These are phyloP conservation scores for Viola odorata DNA, from an alignment of 345 rosid genomes.

Conservation along the genomic window DNA sequence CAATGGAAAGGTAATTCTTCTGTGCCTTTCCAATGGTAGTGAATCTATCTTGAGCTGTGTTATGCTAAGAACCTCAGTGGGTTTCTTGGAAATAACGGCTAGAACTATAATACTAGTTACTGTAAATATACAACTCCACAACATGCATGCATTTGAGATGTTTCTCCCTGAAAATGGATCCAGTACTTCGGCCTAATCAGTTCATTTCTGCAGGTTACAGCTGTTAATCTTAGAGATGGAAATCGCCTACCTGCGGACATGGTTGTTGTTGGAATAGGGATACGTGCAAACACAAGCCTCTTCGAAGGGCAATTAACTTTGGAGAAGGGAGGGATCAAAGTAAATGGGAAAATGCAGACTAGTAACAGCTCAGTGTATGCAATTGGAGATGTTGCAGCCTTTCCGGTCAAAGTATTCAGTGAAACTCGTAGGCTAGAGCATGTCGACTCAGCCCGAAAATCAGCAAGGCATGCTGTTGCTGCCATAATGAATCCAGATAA, in stretches of 20 bases:
- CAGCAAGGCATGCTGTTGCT: constrained; percentile 73
- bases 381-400: constrained; percentile 86
- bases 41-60: background rate
- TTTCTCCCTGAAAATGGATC: background rate
- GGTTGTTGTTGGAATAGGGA: constrained; percentile 92
- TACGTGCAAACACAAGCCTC: constrained; percentile 87
- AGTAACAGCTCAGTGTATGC: constrained; percentile 84
- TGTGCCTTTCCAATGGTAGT: background rate
- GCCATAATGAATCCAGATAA: constrained; percentile 73
- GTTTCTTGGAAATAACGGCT: background rate
- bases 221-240: constrained; percentile 82
- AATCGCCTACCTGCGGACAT: constrained; percentile 60
- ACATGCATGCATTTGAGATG: background rate
- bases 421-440: constrained; percentile 94
- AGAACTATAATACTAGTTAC: too few relatives aligned
- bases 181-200: constrained; percentile 7
- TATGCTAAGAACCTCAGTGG: background rate
- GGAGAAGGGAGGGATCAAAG: constrained; percentile 95
- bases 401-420: constrained; percentile 73
- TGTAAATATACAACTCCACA: too few relatives aligned
- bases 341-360: constrained; percentile 72
- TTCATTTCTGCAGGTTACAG: constrained; percentile 49
- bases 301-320: constrained; percentile 83
- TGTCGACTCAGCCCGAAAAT: constrained; percentile 81
- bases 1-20: constrained; percentile 42